Base-by-base conservation (phyloP, 805 yeast species). In the Saccharomycodes ludwigii region DNA sequence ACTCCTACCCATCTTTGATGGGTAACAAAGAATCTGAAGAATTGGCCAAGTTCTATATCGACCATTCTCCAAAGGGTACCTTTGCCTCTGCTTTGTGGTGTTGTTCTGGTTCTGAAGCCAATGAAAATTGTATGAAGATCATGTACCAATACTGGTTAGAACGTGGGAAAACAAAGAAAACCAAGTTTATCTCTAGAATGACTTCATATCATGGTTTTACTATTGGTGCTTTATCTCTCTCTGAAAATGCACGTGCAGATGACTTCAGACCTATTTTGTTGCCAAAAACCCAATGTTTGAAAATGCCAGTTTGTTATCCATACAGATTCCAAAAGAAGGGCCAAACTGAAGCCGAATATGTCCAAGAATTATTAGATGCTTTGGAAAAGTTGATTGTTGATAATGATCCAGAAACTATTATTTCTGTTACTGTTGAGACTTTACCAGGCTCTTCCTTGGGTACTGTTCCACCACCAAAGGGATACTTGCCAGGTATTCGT, bases 61-160 rank as follows among this genome's bases (percentile, higher is more conserved):
- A 56, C 4, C 47, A 50, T 30, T 57, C 65, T 13, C 64, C 65
- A 33, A 43, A 53, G 22, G 56, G 51, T 24, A 61, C 54, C 8
- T 63, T 61, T 35, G 38, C 50, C 4, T 53, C 64, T 17, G 68
- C 63, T 11, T 39, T 61, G 27, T 60, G 76, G 53, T 63, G 69
- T 36, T 69, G 73, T 40, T 68, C 77, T 6, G 84, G 84, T 13
- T 61, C 79, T 17, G 82, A 74, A 50, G 71, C 78, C 21, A 74
- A 71, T 45, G 82, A 75, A 48, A 76, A 73, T 28, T 77, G 78
- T 4, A 43, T 75, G 46, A 74, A 73, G 51, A 68, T 75, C 37
- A 68, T 71, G 18, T 54, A 57, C 39, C 71, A 66, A 45, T 65
- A 65, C 41, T 60, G 54, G 38, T 40, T 56, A 30, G 71, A 66